Evolutionary conservation across 345 rosid species (phyloP), one percentile per base, ranked within the genome.

Genomic region (Leavenworthia alabamica): DNA sequence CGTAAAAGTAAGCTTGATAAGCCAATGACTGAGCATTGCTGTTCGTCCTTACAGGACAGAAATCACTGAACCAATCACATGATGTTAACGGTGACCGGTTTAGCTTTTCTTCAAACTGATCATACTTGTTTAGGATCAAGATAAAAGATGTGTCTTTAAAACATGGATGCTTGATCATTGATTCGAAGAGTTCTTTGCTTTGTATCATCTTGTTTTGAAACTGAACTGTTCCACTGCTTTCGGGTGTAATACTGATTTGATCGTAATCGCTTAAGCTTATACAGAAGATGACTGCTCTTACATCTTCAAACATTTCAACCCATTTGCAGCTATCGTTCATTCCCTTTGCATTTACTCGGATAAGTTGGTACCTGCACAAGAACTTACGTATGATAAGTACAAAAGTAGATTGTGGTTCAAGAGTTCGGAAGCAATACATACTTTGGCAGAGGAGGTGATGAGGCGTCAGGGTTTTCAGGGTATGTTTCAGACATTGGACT

Each of bases 281-380:
- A 24, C 99, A 94, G 89, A 94, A 90, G 45, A 90, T 73, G 2
- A 90, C 85, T 6, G 73, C 89, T 1, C 89, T 80, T 37, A 86
- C 99, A 2, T 94, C 99, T 83, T 94, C 99, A 20, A 94, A 90
- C 97, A 94, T 94, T 61, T 90, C 97, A 1, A 94, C 90, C 99
- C 99, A 94, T 73, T 94, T 94, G 81, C 97, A 94, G 20, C 99
- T 96, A 58, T 90, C 97, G 24, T 82, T 88, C 95, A 90, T 83
- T 32, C 97, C 96, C 64, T 82, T 90, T 0, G 97, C 96, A 33
- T 86, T 90, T 40, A 94, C 85, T n/a, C 97, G 75, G 37, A 94
- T 90, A 15, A 94, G 85, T 60, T 94, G 96, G 66, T 90, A 94
- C 73, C 99, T 92, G 80, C 16, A 56, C 6, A 3, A 59, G 46